Evolutionary conservation across 2,329 filamentous ascomycete species (phyloP), one percentile per base, ranked within the genome.

Genomic region (Cladosporium velox): DNA sequence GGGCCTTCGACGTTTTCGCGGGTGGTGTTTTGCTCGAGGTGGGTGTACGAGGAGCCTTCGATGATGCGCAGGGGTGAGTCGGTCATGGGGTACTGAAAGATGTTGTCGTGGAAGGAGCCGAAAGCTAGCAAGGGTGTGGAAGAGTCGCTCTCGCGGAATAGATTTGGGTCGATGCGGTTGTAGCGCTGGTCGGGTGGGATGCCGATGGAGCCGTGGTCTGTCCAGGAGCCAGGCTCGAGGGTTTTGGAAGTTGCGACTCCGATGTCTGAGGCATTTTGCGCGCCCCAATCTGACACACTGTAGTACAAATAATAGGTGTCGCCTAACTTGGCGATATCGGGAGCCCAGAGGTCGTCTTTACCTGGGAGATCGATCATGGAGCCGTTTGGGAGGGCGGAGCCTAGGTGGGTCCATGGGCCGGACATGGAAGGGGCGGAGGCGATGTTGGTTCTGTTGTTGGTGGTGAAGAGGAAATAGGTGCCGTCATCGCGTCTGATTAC

Each of bases 81-180:
- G 26, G 60, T 73, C 73, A 90, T 82, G 47, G 79, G 74, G 1
- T 86, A 84, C 72, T 87, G 85, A 78, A 86, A 89, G 68, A 91
- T 82, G 72, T 87, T 85, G 4, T 79, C 75, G 88, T 88, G 91
- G 82, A 90, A 91, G 15, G 87, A 89, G 24, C 88, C 89, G 67
- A 90, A 91, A 41, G 65, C 67, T 18, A 69, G 30, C 8, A 38
- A 58, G 26, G 86, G 79, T 59, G 83, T 80, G 64, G 82, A 83
- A 5, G 35, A 5, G 63, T 82, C 71, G 4, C 74, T 74, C 26
- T 73, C 75, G 61, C 69, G 71, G 70, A 84, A 79, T 28, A 81
- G 73, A 35, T 78, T 77, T 6, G 73, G 70, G 62, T 82, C 90
- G 71, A 91, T 82, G 60, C 78, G 77, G 69, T 82, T 82, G 73